Percentiles rank a stretch among this genome's conserved stretches.
phyloP scores from a whole-genome alignment of 2,329 filamentous ascomycete species.

The Diaporthe ampelina region DNA sequence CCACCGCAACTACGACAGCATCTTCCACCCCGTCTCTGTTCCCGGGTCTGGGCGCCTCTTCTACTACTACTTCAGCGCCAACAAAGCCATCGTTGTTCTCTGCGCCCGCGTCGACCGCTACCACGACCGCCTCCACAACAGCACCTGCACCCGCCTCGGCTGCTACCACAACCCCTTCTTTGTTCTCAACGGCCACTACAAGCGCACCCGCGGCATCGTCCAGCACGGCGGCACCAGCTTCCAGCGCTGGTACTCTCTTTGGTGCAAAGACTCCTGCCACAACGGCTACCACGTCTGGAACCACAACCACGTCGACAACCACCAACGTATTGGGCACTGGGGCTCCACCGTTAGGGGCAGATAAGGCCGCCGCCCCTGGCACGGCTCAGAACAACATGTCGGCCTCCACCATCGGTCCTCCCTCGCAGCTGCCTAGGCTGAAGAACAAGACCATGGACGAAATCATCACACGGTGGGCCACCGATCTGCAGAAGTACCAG shows the following conservation, averaged over 20 bases:
- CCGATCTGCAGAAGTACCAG: conserved; percentile 94
- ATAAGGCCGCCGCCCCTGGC: conserved; percentile 45
- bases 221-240: conserved; percentile 46
- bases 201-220: conserved; percentile 45
- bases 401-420: conserved; percentile 83
- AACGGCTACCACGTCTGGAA: conserved; percentile 27
- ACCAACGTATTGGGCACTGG: conserved; percentile 5
- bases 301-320: conserved; percentile 44
- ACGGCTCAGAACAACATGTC: conserved; percentile 61
- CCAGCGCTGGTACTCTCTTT: conserved; percentile 39
- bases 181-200: conserved; percentile 32
- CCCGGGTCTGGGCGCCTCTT: conserved; percentile 38
- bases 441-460: conserved; percentile 99
- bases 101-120: conserved; percentile 43
- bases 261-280: conserved; percentile 40
- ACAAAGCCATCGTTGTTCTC: conserved; percentile 49
- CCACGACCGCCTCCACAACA: conserved; percentile 41
- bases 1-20: conserved; percentile 36
- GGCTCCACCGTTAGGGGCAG: conserved; percentile 18
- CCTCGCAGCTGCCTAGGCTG: conserved; percentile 87
- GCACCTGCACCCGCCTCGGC: conserved; percentile 37
- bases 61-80: conserved; percentile 40
- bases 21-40: conserved; percentile 42
- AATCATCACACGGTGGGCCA: conserved; percentile 96
- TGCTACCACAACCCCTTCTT: conserved; percentile 21